Base-by-base conservation (phyloP, 208 protist species). In the Trypanosoma lewisi region DNA sequence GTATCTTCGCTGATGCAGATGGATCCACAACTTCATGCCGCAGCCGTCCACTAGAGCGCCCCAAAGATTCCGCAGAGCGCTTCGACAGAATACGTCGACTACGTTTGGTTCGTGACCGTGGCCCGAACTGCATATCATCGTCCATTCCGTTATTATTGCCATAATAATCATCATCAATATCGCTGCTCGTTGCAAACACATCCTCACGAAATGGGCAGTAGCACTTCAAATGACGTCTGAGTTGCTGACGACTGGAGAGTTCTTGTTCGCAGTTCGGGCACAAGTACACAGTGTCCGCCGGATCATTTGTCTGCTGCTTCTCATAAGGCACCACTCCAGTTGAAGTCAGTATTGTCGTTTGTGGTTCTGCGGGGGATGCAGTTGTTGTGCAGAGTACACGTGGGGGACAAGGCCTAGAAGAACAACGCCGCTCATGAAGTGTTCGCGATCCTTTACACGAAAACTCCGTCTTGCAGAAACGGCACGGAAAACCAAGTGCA, bases 151-250 rank as follows among this genome's bases (percentile, higher is more conserved):
- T 31, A 33, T 58, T 42, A 25, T 4, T 42, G 41, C 41, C 48
- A 28, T n/a, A 55, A 27, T 54, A 27, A 27, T 52, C 41, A 25
- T 61, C 39, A 12, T 33, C 48, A 56, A 49, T 44, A 5, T 55
- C 34, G 50, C 59, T 48, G 58, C 23, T 23, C 70, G 2, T 30
- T 1, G 71, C 61, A 48, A 80, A 87, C n/a, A 77, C 77, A 60
- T 88, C 75, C 12, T 91, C 80, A 19, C 88, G 75, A 54, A 94
- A 94, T 17, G 88, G 88, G 39, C 88, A 94, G 68, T 81, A 87
- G 65, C 86, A 90, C 19, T 60, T 59, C 60, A 72, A 52, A 51
- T 94, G 88, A 0, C 88, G 88, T 11, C 58, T 75, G 23, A 94
- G 73, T 44, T 86, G 84, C 16, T 72, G 27, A n/a, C 62, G 63